phyloP scores from a whole-genome alignment of 2,329 filamentous ascomycete genomes.

The Hymenoscyphus fructigenus region DNA sequence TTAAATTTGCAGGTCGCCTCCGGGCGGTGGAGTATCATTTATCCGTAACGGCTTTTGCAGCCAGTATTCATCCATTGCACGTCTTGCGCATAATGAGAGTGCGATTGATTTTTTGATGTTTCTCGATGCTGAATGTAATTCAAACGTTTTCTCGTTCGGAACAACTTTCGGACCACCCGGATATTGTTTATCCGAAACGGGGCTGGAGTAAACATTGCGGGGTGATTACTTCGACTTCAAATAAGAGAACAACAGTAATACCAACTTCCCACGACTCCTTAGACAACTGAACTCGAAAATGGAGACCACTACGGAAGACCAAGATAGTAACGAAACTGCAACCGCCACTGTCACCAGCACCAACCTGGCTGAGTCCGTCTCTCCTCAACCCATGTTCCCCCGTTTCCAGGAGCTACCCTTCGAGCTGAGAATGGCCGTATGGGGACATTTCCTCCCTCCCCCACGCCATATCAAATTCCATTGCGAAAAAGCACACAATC shows the following conservation, averaged over 20 bases:
- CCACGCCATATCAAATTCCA: constrained; percentile 24
- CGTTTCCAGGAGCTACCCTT: constrained; percentile 31
- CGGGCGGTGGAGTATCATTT: no score
- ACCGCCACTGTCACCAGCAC: neutral
- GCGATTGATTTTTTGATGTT: neutral
- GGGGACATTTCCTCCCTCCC: constrained; percentile 18
- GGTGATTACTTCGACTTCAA: neutral
- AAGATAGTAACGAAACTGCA: neutral
- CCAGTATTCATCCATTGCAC: no score
- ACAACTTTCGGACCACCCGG: neutral
- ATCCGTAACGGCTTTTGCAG: no score
- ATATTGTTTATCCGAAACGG: neutral
- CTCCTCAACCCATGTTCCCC: constrained; percentile 22
- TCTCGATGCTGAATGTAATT: neutral
- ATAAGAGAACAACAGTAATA: neutral
- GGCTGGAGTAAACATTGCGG: neutral
- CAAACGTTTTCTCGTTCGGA: neutral
- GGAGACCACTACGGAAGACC: neutral
- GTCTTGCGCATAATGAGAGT: neutral
- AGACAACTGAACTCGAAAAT: neutral
- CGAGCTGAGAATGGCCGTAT: constrained; percentile 34
- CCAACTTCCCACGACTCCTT: neutral
- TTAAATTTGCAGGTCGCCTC: no score
- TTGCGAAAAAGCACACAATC: constrained; percentile 20
- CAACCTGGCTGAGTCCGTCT: neutral